Percentiles rank a stretch among this genome's conserved stretches.
Conservation (phyloP, 176 grass and related monocot genomes). For the Microstegium vimineum region DNA sequence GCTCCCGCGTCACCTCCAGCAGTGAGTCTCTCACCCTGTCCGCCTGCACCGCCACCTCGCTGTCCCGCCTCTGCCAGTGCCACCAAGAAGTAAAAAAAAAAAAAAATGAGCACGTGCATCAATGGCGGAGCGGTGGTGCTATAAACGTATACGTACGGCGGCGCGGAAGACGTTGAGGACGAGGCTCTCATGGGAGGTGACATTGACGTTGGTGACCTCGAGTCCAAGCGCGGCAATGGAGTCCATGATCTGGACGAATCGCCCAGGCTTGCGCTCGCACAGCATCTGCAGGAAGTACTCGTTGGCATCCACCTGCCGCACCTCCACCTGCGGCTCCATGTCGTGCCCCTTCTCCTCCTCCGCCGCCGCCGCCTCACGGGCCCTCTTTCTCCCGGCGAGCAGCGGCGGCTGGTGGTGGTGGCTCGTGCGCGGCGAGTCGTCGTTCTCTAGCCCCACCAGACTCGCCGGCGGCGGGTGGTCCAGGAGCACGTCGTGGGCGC, state of each 20-base stretch:
- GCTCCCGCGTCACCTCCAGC: conserved; percentile 72
- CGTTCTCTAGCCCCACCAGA: conserved; percentile 44
- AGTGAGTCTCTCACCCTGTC: conserved; percentile 79
- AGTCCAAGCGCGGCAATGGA: conserved; percentile 57
- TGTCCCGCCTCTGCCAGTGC: conserved; percentile 53
- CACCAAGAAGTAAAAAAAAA: not conserved
- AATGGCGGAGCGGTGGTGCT: not conserved
- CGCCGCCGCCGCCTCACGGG: not conserved
- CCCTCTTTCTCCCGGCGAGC: conserved; percentile 16
- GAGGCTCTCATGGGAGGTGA: conserved; percentile 66
- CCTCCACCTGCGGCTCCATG: conserved; percentile 86
- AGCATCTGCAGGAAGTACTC: conserved; percentile 90
- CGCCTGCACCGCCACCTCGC: conserved; percentile 54
- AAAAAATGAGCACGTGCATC: not conserved
- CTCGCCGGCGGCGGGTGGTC: conserved; percentile 39
- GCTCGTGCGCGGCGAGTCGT: conserved; percentile 26
- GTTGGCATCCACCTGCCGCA: conserved; percentile 66
- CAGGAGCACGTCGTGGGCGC: conserved; percentile 43
- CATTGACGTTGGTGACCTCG: conserved; percentile 75
- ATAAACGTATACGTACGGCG: conserved; percentile 48
- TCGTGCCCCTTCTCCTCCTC: conserved; percentile 32
- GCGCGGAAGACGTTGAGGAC: conserved; percentile 82
- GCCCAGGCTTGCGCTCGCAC: conserved; percentile 58
- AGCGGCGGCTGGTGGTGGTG: conserved; percentile 1
- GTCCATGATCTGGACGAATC: conserved; percentile 74